phyloP scores from a whole-genome alignment of 768 basidiomycete genomes.

The Tephrocybe sp. region DNA sequence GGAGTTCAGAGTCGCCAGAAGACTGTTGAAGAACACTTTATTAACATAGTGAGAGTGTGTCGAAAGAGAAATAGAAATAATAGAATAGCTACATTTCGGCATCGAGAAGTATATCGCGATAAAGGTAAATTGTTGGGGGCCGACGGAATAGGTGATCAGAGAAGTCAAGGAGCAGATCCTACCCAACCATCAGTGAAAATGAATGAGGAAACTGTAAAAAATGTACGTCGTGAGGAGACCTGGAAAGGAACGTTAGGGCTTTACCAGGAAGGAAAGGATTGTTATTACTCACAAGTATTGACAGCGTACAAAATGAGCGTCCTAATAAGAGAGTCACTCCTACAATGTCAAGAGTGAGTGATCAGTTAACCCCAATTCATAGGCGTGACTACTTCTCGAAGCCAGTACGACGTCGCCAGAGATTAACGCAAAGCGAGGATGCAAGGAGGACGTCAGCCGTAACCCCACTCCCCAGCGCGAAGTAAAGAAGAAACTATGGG shows the following conservation, averaged over 20 bases:
- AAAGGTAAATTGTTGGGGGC: slow-evolving; percentile 17
- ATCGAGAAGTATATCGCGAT: slow-evolving; percentile 17
- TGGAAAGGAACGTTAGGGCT: background rate
- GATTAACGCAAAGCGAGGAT: slow-evolving; percentile 6
- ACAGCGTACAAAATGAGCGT: slow-evolving; percentile 11
- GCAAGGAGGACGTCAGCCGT: slow-evolving; percentile 12
- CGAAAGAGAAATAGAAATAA: background rate
- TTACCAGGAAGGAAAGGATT: background rate
- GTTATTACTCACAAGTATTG: slow-evolving; percentile 5
- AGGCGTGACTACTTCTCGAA: slow-evolving; percentile 3
- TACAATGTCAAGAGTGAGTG: background rate
- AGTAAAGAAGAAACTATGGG: slow-evolving; percentile 13
- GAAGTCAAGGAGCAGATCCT: slow-evolving; percentile 9
- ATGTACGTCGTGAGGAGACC: slow-evolving; percentile 14
- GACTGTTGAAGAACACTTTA: slow-evolving; percentile 17
- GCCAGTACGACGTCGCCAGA: slow-evolving; percentile 4
- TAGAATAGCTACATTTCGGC: slow-evolving; percentile 10
- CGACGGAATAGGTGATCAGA: slow-evolving; percentile 15
- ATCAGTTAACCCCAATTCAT: background rate
- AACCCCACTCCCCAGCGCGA: slow-evolving; percentile 10
- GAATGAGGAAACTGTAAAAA: background rate
- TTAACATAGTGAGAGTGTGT: background rate
- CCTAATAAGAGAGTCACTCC: slow-evolving; percentile 8
- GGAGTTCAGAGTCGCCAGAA: slow-evolving; percentile 17
- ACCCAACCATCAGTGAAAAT: background rate